Evolutionary conservation across 192 early-diverging fungal genomes (phyloP), one percentile per base, ranked within the genome.

Genomic region (Coemansia sp.): DNA sequence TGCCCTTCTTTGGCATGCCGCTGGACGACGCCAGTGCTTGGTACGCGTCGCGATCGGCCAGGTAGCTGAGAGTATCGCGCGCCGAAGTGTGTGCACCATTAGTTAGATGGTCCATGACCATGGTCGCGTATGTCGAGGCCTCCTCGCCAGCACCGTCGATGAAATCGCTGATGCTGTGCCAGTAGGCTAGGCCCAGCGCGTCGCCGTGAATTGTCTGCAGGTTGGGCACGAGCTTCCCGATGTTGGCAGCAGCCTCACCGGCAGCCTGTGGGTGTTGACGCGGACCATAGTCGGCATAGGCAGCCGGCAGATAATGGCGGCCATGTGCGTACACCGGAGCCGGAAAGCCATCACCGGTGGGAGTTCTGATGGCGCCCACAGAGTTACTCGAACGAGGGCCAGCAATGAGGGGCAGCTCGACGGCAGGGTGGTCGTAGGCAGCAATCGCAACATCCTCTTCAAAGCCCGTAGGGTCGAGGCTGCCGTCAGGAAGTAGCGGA

Each of bases 131-230:
- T 43, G 73, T 61, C 15, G 57, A 27, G 0, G 64, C 79, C 8
- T 71, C 75, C 15, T 40, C 47, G 43, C 80, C 78, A 3, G 76
- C 74, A 5, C 80, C 85, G 7, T 74, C 78, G 36, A 79, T 72
- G 70, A 86, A 86, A 16, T 73, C 72, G 68, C 73, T 62, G 63
- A 83, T 41, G 70, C 85, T 86, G 64, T 64, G 68, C 80, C 76
- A 76, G 67, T 86, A 86, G 22, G 85, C 80, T 63, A 79, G 57
- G 11, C 85, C 85, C 58, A 81, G 33, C 3, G 69, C 39, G 24
- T 83, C 78, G 41, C 78, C 80, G 34, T 79, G 69, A 29, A 78
- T 64, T 10, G 69, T 24, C 34, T 67, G 65, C 67, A 85, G 61
- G 15, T 58, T 41, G 40, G 24, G 62, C 13, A 44, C 64, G 13